Evolutionary conservation across 75 land plant genomes (phyloP), one percentile per base, ranked within the genome.

Genomic region (Isoetes taiwanensis): DNA sequence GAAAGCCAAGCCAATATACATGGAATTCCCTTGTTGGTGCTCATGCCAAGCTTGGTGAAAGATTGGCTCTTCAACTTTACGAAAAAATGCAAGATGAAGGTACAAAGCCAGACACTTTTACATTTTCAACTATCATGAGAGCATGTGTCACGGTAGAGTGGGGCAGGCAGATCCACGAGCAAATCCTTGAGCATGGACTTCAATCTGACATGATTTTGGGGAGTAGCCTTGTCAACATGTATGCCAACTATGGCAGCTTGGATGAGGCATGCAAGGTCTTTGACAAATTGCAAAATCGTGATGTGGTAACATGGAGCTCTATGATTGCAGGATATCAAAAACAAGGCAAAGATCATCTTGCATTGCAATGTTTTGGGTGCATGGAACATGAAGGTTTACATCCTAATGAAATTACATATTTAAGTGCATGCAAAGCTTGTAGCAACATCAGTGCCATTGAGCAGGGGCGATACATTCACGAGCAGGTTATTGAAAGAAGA

Each of bases 261-360:
- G 59, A 57, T 1, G 41, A 32, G n/a, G 59, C 59, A 6, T 16
- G 11, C n/a, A 16, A 14, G 14, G 50, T 57, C 12, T 57, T 57
- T 32, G 30, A 30, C 10, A 20, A 1, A n/a, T 16, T 26, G 4
- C 11, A 2, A 12, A 34, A 32, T 2, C 6, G n/a, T 32, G 41
- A 57, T 32, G 50, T 31, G 10, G 59, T 57, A 14, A n/a, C 50
- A 26, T 57, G 59, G 59, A 32, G 38, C 34, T 34, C 16, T 2
- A 3, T 57, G 34, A 32, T 57, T 3, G 2, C 41, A 3, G 59
- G 34, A 14, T 34, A 26, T 16, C 4, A 23, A 16, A n/a, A 57
- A 32, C 12, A 32, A 9, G 34, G 38, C 20, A 16, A 57, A 12
- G 59, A 16, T 5, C 42, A 34, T 16, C 2, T 12, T 31, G 59